Percentiles rank a stretch among this genome's conserved stretches.
Conservation (phyloP, 2,329 filamentous ascomycete genomes). For the Penicillium brevicompactum region DNA sequence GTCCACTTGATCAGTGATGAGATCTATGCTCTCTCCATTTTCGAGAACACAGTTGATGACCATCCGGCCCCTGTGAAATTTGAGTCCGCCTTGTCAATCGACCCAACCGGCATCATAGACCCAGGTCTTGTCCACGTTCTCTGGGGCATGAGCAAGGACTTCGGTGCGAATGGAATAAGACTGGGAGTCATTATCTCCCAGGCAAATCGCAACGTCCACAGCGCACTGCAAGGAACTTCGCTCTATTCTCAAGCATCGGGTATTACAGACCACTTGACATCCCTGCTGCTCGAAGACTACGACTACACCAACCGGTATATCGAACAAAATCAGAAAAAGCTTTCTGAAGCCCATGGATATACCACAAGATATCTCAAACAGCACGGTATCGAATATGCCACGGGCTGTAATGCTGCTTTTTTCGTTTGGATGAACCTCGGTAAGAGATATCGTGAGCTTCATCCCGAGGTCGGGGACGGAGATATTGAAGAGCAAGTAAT, state of each 20-base stretch:
- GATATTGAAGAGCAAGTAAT: conserved; percentile 33
- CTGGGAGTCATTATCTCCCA: conserved; percentile 56
- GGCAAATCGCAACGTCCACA: conserved; percentile 43
- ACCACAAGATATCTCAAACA: conserved; percentile 41
- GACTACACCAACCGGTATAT: conserved; percentile 50
- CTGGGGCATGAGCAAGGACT: conserved; percentile 54
- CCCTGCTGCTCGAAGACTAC: conserved; percentile 49
- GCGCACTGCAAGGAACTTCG: conserved; percentile 41
- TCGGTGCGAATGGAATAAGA: conserved; percentile 59
- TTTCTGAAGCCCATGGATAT: conserved; percentile 46
- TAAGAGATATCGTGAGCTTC: conserved; percentile 29
- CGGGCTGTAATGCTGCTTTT: conserved; percentile 57
- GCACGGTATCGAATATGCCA: conserved; percentile 50
- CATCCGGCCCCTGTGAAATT: conserved; percentile 38
- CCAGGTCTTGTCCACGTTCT: conserved; percentile 55
- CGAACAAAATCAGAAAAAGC: conserved; percentile 43
- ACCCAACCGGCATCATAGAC: conserved; percentile 50
- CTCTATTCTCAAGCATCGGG: conserved; percentile 54
- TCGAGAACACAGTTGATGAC: conserved; percentile 41
- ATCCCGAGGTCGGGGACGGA: conserved; percentile 15
- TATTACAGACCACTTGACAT: conserved; percentile 40
- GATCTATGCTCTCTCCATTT: conserved; percentile 60
- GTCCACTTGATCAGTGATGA: conserved; percentile 62
- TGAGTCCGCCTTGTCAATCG: conserved; percentile 50
- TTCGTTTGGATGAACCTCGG: conserved; percentile 59